A percentile compares a stretch with the other conserved stretches of the same genome.
phyloP scores from a whole-genome alignment of 805 yeast genomes.

The Candida montana region DNA sequence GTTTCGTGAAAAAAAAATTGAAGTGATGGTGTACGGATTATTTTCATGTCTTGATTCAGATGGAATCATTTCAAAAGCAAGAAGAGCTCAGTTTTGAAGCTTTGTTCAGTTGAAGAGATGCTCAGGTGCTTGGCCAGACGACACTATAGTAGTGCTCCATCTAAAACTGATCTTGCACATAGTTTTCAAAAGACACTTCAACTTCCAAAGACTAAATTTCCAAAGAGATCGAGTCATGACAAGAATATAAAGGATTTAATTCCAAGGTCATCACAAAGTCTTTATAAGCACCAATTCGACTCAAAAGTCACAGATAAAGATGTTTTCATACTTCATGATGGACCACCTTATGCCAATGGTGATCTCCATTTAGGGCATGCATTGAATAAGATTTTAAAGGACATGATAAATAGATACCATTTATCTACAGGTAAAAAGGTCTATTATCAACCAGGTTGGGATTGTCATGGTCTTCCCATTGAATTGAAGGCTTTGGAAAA shows the following conservation, averaged over 20 bases:
- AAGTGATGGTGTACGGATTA: conserved; percentile 11
- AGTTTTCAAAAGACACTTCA: conserved; percentile 23
- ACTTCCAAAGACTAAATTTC: conserved; percentile 67
- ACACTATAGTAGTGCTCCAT: neutral
- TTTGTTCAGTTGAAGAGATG: neutral
- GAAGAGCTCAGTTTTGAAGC: neutral
- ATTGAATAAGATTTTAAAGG: conserved; percentile 82
- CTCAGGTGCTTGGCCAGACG: conserved; percentile 1
- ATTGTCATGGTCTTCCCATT: conserved; percentile 96
- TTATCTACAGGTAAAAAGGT: conserved; percentile 58
- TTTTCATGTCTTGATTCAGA: neutral
- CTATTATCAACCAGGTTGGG: conserved; percentile 92
- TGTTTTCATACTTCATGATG: conserved; percentile 79
- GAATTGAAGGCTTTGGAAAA: conserved; percentile 75
- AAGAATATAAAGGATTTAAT: conserved; percentile 38
- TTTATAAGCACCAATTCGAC: conserved; percentile 61
- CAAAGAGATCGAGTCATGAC: conserved; percentile 50
- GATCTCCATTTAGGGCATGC: conserved; percentile 91
- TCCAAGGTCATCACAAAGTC: conserved; percentile 48
- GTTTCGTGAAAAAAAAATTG: neutral
- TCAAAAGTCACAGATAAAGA: conserved; percentile 29
- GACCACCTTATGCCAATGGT: conserved; percentile 98
- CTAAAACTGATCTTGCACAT: conserved; percentile 17
- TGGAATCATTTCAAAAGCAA: too few species aligned
- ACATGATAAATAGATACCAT: conserved; percentile 71